Evolutionary conservation across 352 stramenopile species (phyloP).

Genomic region (Elongisporangium senticosum): DNA sequence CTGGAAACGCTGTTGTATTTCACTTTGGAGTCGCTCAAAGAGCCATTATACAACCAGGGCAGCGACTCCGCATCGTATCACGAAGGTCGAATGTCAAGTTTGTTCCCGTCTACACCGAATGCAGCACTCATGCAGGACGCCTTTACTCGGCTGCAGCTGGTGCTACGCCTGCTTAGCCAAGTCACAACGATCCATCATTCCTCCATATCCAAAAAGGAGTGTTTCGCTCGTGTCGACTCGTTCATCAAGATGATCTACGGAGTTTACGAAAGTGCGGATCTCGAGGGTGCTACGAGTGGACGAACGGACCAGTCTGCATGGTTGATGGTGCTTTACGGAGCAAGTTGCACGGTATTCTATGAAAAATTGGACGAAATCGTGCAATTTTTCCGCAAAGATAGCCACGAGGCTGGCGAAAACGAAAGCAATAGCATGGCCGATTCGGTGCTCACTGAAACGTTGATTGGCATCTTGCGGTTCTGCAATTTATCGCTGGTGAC

Average conservation of each 20-base stretch:
- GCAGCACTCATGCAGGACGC: constrained; percentile 70
- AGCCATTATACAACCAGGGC: constrained; percentile 30
- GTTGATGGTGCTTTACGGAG: constrained; percentile 64
- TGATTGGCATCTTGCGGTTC: constrained; percentile 61
- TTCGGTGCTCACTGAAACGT: constrained; percentile 52
- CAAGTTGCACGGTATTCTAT: constrained; percentile 68
- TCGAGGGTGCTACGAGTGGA: constrained; percentile 8
- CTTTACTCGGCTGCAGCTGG: constrained; percentile 64
- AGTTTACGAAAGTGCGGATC: constrained; percentile 66
- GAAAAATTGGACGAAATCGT: constrained; percentile 82
- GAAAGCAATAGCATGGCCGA: constrained; percentile 27
- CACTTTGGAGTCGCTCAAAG: constrained; percentile 46
- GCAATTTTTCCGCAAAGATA: constrained; percentile 42
- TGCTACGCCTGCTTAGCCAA: constrained; percentile 50
- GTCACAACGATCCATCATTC: constrained; percentile 64
- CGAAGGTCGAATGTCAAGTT: constrained; percentile 1
- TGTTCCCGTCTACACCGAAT: constrained; percentile 40
- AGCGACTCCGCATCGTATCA: constrained; percentile 6
- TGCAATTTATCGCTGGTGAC: constrained; percentile 79
- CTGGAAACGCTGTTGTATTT: constrained; percentile 55
- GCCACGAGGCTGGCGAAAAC: constrained; percentile 3
- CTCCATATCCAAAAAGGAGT: constrained; percentile 33
- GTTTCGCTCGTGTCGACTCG: constrained; percentile 39
- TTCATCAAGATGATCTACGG: constrained; percentile 50
- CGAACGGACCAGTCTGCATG: constrained; percentile 39